Percentiles rank a stretch among this genome's conserved stretches.
phyloP scores from a whole-genome alignment of 495 filamentous ascomycete genomes.

The Neurospora sp. region DNA sequence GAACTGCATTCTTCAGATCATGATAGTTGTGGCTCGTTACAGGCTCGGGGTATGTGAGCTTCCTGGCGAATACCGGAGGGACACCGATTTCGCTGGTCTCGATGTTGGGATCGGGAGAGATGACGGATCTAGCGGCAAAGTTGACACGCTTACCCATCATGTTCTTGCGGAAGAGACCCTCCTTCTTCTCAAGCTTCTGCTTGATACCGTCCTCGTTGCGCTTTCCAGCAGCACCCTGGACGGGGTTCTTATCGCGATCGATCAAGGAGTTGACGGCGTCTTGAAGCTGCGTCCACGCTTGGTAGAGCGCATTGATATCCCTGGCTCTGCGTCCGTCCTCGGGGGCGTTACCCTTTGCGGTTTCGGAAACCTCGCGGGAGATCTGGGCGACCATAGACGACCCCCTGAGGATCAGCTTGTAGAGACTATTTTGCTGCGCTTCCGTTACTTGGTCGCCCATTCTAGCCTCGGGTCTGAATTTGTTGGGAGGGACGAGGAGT shows the following conservation, averaged over 20 bases:
- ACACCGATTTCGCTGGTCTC: slow-evolving; percentile 99
- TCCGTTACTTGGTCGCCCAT: slow-evolving; percentile 75
- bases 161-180: slow-evolving; percentile 95
- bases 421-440: slow-evolving; percentile 71
- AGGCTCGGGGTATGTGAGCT: slow-evolving; percentile 92
- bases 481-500: slow-evolving; percentile 82
- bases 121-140: slow-evolving; percentile 94
- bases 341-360: slow-evolving; percentile 28
- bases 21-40: slow-evolving; percentile 96
- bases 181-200: slow-evolving; percentile 97
- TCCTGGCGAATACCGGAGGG: slow-evolving; percentile 90
- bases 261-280: slow-evolving; percentile 84
- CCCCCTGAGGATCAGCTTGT: slow-evolving; percentile 66
- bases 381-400: slow-evolving; percentile 65
- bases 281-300: slow-evolving; percentile 71
- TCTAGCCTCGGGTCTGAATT: slow-evolving; percentile 78
- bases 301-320: slow-evolving; percentile 34
- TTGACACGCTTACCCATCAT: slow-evolving; percentile 99
- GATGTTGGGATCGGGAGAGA: slow-evolving; percentile 96
- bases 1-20: slow-evolving; percentile 90
- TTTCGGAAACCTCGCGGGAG: slow-evolving; percentile 50
- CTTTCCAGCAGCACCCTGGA: slow-evolving; percentile 61
- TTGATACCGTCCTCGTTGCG: slow-evolving; percentile 82
- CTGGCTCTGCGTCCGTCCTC: slow-evolving; percentile 30
- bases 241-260: slow-evolving; percentile 73